phyloP scores from a whole-genome alignment of 1,139 yeast species.

The Suhomyces bribrorum region DNA sequence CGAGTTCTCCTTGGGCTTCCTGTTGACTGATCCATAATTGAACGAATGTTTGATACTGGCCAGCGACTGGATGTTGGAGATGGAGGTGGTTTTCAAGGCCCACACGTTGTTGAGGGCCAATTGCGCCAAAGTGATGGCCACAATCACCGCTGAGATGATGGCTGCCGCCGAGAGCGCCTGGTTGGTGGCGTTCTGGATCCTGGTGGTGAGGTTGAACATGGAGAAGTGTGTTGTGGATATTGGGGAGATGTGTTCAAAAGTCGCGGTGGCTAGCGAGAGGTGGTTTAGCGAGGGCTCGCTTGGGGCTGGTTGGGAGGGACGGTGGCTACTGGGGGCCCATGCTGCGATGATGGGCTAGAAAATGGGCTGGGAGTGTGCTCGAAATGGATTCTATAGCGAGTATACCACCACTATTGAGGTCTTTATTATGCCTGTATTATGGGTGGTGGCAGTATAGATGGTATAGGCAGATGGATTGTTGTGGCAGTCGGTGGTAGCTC shows the following conservation, averaged over 20 bases:
- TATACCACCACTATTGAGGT: too few relatives aligned
- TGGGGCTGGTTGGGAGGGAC: too few relatives aligned
- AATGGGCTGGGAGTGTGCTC: too few relatives aligned
- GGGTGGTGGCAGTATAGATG: too few relatives aligned
- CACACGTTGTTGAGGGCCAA: conserved; percentile 48
- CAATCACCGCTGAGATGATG: conserved; percentile 46
- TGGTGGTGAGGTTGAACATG: conserved; percentile 44
- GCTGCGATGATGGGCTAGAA: too few relatives aligned
- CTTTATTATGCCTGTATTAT: too few relatives aligned
- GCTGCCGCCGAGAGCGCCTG: conserved; percentile 56
- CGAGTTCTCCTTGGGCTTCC: conserved; percentile 79
- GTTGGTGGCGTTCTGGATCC: conserved; percentile 57
- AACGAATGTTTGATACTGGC: conserved; percentile 62
- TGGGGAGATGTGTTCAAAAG: not conserved
- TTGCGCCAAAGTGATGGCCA: conserved; percentile 51
- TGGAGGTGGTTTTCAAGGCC: conserved; percentile 41
- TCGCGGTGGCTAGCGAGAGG: conserved; percentile 1
- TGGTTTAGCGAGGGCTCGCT: not conserved
- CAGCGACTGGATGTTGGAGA: conserved; percentile 40
- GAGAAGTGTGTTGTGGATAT: not conserved
- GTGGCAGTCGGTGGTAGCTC: too few relatives aligned
- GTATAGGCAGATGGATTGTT: too few relatives aligned
- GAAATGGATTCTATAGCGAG: too few relatives aligned
- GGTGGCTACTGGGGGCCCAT: too few relatives aligned
- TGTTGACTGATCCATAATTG: conserved; percentile 68